phyloP scores from a whole-genome alignment of 2,329 filamentous ascomycete genomes.

The Monilinia polystroma region DNA sequence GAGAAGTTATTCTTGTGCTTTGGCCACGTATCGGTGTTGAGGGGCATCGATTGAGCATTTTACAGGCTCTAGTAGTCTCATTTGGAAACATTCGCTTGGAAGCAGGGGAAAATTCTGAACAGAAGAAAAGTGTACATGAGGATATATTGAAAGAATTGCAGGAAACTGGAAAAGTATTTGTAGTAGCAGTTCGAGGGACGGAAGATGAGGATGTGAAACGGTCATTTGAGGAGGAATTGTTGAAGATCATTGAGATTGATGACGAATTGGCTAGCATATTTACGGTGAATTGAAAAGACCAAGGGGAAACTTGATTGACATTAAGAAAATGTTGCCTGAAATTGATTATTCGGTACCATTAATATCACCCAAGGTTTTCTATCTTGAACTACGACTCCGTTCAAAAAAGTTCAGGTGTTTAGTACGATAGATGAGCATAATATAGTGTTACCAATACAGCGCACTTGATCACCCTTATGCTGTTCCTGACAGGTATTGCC shows the following conservation, averaged over 20 bases:
- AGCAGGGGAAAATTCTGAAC: not conserved
- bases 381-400: no score
- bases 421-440: no score
- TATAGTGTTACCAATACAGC: no score
- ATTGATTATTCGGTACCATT: no score
- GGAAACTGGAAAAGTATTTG: not conserved
- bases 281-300: not conserved
- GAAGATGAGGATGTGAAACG: not conserved
- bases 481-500: no score
- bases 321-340: no score
- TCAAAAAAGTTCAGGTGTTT: no score
- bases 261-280: not conserved
- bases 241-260: not conserved
- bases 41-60: conserved; percentile 59
- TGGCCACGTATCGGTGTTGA: conserved; percentile 65
- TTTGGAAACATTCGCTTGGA: not conserved
- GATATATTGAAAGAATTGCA: not conserved
- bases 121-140: not conserved
- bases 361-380: no score
- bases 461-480: no score
- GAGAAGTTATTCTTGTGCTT: conserved; percentile 58
- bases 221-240: not conserved
- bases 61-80: conserved; percentile 56
- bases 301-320: no score
- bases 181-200: not conserved